phyloP scores from a whole-genome alignment of 2,329 filamentous ascomycete genomes.

The Ilyonectria robusta region DNA sequence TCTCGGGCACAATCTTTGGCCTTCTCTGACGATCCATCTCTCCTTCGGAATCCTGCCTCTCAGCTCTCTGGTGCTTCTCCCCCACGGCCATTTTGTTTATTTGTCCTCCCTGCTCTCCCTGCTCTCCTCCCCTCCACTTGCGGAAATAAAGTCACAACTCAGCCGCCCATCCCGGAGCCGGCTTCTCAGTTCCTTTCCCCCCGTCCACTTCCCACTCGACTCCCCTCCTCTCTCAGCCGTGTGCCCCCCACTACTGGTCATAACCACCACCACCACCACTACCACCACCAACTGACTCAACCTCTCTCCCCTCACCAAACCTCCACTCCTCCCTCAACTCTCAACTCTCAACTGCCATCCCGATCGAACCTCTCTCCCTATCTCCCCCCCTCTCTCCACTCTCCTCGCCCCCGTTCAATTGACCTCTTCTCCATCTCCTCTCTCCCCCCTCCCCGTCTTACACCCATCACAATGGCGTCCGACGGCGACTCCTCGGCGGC shows the following conservation, averaged over 20 bases:
- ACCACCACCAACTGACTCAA: slow-evolving; percentile 14
- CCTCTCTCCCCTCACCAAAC: slow-evolving; percentile 22
- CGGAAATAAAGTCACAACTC: slow-evolving; percentile 9
- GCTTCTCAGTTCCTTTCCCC: neutral
- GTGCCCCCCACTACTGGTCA: neutral
- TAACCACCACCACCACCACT: slow-evolving; percentile 7
- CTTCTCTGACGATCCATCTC: slow-evolving; percentile 29
- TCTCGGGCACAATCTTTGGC: slow-evolving; percentile 24
- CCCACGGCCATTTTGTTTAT: neutral
- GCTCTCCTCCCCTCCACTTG: slow-evolving; percentile 1
- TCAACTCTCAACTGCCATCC: neutral
- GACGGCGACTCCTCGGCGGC: slow-evolving; percentile 63
- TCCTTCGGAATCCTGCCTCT: neutral
- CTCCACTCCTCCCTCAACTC: slow-evolving; percentile 1
- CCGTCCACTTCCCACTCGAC: slow-evolving; percentile 12
- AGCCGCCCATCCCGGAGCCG: slow-evolving; percentile 7
- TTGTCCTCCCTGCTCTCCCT: slow-evolving; percentile 12
- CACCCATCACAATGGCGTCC: slow-evolving; percentile 55
- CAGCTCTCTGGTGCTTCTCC: neutral
- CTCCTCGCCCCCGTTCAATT: neutral
- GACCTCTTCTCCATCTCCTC: neutral
- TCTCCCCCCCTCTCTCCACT: neutral
- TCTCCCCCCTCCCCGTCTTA: neutral
- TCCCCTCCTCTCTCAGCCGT: neutral
- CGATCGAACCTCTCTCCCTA: neutral